phyloP scores from a whole-genome alignment of 441 rosid species.

The Erodium trifolium region DNA sequence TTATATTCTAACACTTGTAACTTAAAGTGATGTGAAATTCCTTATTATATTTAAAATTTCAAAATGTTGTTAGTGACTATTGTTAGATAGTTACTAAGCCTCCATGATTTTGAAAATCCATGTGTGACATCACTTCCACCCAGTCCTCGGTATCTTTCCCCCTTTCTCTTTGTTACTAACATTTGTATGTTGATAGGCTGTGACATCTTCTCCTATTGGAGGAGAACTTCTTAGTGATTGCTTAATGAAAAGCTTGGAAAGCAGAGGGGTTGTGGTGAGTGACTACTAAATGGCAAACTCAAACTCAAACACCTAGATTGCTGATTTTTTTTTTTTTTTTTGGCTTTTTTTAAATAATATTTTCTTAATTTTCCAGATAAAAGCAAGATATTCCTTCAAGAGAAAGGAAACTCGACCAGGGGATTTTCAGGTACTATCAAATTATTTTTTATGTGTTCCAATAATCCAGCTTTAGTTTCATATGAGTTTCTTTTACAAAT shows the following conservation, averaged over 20 bases:
- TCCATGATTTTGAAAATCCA: no score
- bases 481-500: not conserved
- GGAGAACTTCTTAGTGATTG: conserved; percentile 95
- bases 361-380: conserved; percentile 49
- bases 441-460: no score
- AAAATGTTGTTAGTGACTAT: no score
- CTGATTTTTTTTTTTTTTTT: conserved; percentile 2
- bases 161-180: no score
- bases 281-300: conserved; percentile 5
- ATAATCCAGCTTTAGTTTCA: not conserved
- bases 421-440: conserved; percentile 51
- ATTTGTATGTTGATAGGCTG: conserved; percentile 49
- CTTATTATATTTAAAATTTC: not conserved
- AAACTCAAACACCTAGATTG: conserved; percentile 12
- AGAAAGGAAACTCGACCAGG: conserved; percentile 87
- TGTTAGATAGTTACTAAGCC: no score
- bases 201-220: conserved; percentile 72
- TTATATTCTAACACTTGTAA: not conserved
- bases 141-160: no score
- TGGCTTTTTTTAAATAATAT: conserved; percentile 1
- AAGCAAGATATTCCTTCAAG: conserved; percentile 94
- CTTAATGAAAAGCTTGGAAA: conserved; percentile 93
- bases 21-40: not conserved
- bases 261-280: conserved; percentile 79
- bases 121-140: no score